Conservation (phyloP, 2,329 filamentous ascomycete species). For the Aspergillus fischeri region DNA sequence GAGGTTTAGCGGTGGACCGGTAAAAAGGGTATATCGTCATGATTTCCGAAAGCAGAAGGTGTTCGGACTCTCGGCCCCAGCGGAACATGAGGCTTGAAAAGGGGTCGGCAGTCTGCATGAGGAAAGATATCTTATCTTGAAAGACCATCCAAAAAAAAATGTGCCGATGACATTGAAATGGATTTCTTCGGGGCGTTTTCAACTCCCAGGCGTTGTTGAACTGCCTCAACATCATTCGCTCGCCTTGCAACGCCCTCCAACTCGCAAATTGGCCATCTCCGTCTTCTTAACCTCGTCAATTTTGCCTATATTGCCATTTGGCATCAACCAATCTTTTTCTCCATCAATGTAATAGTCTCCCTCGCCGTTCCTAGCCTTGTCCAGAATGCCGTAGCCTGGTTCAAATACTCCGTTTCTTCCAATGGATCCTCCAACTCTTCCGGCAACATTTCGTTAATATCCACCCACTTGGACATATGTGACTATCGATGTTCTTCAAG, state of each 20-base stretch:
- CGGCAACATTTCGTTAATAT: conserved; percentile 17
- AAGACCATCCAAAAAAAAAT: background rate
- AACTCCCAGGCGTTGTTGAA: conserved; percentile 12
- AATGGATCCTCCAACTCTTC: conserved; percentile 20
- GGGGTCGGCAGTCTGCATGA: too few species aligned
- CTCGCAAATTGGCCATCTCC: conserved; percentile 9
- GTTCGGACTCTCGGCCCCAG: too few species aligned
- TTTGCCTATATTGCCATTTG: background rate
- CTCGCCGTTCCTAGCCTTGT: conserved; percentile 5
- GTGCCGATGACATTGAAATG: background rate
- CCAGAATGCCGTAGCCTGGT: conserved; percentile 20
- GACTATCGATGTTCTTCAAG: conserved; percentile 20
- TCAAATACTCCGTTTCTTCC: conserved; percentile 18
- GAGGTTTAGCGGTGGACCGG: too few species aligned
- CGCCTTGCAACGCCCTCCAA: conserved; percentile 9
- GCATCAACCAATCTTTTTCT: background rate
- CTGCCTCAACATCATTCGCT: conserved; percentile 9
- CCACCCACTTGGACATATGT: conserved; percentile 25
- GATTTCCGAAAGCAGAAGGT: too few species aligned
- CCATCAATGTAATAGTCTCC: background rate
- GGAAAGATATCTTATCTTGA: too few species aligned
- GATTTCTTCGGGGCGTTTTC: conserved; percentile 3
- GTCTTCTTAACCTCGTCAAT: background rate
- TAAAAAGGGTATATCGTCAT: too few species aligned
- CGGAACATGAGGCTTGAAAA: too few species aligned